Percentiles rank a stretch among this genome's conserved stretches.
phyloP scores from a whole-genome alignment of 2,329 filamentous ascomycete genomes.

The Botryosphaeria dothidea region DNA sequence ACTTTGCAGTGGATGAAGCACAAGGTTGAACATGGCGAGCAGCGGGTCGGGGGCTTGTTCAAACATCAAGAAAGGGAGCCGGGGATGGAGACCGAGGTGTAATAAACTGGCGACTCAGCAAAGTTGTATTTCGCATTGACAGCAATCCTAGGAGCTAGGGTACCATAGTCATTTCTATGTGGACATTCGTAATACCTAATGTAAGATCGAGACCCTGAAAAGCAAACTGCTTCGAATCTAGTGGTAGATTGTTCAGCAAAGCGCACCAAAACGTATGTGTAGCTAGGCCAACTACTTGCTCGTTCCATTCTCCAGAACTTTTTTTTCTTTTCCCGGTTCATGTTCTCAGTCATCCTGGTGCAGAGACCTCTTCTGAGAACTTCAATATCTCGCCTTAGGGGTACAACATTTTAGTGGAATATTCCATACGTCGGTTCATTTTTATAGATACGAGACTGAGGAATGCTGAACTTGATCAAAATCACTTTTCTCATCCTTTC shows the following conservation, averaged over 20 bases:
- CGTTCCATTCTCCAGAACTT: too few relatives aligned
- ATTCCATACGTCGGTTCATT: too few relatives aligned
- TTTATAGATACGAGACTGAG: background rate
- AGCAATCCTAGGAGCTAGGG: background rate
- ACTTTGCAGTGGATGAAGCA: slow-evolving; percentile 61
- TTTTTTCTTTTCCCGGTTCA: too few relatives aligned
- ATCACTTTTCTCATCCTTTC: background rate
- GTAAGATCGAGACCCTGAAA: background rate
- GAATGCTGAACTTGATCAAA: background rate
- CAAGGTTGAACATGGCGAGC: slow-evolving; percentile 54
- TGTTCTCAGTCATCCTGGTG: too few relatives aligned
- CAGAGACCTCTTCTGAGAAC: too few relatives aligned
- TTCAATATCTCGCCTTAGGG: too few relatives aligned
- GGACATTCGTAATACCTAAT: background rate
- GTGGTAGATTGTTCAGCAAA: too few relatives aligned
- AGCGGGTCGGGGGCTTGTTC: slow-evolving; percentile 50
- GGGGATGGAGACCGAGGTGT: slow-evolving; percentile 71
- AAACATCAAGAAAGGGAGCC: slow-evolving; percentile 59
- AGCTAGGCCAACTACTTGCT: too few relatives aligned
- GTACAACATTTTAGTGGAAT: too few relatives aligned
- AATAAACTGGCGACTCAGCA: background rate
- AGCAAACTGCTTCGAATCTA: too few relatives aligned
- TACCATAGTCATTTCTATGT: too few relatives aligned
- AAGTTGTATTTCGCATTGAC: background rate
- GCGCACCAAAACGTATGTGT: too few relatives aligned